A percentile compares a stretch with the other conserved stretches of the same genome.
Evolutionary conservation across 192 early-diverging fungal species (phyloP).

Genomic region (Neocallimastix lanati): DNA sequence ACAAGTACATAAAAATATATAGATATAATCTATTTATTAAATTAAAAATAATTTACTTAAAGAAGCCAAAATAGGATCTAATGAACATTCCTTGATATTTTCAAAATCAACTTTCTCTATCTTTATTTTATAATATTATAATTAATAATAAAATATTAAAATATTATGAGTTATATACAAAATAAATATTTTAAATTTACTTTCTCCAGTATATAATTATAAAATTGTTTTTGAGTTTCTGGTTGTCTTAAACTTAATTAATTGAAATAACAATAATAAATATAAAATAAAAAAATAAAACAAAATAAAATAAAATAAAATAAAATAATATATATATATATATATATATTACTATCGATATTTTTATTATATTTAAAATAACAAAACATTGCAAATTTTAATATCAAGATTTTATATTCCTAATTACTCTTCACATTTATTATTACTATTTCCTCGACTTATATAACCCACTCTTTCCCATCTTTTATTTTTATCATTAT

Average conservation of each 20-base stretch:
- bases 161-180: too few species aligned
- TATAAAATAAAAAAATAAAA: too few species aligned
- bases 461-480: neutral
- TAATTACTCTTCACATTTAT: neutral
- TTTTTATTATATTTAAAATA: too few species aligned
- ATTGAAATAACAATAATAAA: neutral
- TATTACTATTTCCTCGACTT: neutral
- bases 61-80: neutral
- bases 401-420: too few species aligned
- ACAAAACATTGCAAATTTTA: too few species aligned
- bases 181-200: too few species aligned
- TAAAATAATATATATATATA: too few species aligned
- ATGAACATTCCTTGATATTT: neutral
- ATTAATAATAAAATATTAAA: too few species aligned
- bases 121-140: too few species aligned
- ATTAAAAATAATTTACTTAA: neutral
- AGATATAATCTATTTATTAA: neutral
- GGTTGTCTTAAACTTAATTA: neutral
- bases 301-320: too few species aligned
- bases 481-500: neutral
- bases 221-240: neutral
- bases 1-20: neutral
- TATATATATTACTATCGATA: too few species aligned
- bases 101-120: neutral
- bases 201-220: neutral